Evolutionary conservation across 768 basidiomycete genomes (phyloP).

Genomic region (Hygrophoropsis aurantiaca): DNA sequence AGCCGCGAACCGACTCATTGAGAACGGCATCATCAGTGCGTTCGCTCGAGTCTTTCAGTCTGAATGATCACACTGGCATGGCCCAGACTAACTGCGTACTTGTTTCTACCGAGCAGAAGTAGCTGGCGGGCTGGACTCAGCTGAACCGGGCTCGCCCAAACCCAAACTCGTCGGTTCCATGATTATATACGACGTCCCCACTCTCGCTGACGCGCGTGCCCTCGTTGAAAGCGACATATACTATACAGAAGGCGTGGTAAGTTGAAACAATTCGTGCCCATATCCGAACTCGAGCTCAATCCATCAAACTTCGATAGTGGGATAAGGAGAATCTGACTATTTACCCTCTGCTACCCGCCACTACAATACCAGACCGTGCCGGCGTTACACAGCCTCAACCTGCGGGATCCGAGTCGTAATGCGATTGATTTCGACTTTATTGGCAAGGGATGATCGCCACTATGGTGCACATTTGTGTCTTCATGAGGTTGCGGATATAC

Average conservation of each 20-base stretch:
- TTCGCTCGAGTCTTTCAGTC: too few species aligned
- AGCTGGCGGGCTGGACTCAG: too few species aligned
- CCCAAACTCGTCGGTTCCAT: constrained; percentile 62
- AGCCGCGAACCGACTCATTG: constrained; percentile 39
- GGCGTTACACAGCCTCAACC: constrained; percentile 20
- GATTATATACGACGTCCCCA: constrained; percentile 54
- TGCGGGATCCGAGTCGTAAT: too few species aligned
- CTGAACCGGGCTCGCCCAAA: constrained; percentile 51
- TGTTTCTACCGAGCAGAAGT: too few species aligned
- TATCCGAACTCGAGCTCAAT: background rate
- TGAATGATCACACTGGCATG: too few species aligned
- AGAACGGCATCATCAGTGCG: constrained; percentile 53
- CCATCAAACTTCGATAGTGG: constrained; percentile 47
- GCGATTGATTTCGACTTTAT: too few species aligned
- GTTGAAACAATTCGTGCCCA: constrained; percentile 13
- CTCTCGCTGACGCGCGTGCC: constrained; percentile 44
- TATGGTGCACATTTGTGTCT: too few species aligned
- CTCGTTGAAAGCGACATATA: constrained; percentile 43
- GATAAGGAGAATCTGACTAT: constrained; percentile 54
- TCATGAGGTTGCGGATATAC: too few species aligned
- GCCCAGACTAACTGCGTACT: too few species aligned
- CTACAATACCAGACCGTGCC: constrained; percentile 26
- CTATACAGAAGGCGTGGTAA: constrained; percentile 41
- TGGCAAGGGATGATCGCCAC: too few species aligned
- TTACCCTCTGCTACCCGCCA: constrained; percentile 42